phyloP scores from a whole-genome alignment of 495 filamentous ascomycete genomes.

The Podospora conica region DNA sequence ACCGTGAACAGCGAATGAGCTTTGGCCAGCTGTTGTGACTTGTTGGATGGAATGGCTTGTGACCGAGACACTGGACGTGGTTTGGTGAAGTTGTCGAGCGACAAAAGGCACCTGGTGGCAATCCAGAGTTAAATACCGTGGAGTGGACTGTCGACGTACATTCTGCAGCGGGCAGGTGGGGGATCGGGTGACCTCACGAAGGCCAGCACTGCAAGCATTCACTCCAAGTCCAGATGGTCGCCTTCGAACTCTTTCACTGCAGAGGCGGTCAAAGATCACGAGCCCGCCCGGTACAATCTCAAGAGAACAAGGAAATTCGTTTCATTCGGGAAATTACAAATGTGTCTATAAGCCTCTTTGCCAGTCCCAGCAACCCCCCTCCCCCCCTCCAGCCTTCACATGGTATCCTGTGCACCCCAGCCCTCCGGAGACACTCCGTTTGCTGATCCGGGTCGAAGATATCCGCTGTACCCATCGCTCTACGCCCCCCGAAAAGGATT shows the following conservation, averaged over 20 bases:
- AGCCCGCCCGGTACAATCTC: background rate
- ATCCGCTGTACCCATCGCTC: background rate
- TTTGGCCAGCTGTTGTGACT: background rate
- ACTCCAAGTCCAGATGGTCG: background rate
- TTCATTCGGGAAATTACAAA: slow-evolving; percentile 8
- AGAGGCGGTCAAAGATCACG: background rate
- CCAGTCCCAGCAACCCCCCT: slow-evolving; percentile 1
- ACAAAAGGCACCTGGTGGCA: background rate
- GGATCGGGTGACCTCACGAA: background rate
- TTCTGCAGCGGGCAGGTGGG: background rate
- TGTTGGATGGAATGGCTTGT: background rate
- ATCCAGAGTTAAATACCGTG: background rate
- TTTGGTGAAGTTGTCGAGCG: background rate
- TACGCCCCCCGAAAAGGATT: background rate
- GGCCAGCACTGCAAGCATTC: background rate
- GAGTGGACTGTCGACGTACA: background rate
- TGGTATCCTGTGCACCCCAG: slow-evolving; percentile 1
- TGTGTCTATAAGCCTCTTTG: slow-evolving; percentile 11
- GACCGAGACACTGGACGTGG: background rate
- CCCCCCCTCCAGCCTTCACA: slow-evolving; percentile 1
- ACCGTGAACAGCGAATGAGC: background rate
- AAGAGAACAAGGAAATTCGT: background rate
- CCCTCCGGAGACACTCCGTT: background rate
- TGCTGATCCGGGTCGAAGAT: background rate
- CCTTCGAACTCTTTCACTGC: background rate